phyloP scores from a whole-genome alignment of 2,329 filamentous ascomycete species.

The Stachybotrys echinatus region DNA sequence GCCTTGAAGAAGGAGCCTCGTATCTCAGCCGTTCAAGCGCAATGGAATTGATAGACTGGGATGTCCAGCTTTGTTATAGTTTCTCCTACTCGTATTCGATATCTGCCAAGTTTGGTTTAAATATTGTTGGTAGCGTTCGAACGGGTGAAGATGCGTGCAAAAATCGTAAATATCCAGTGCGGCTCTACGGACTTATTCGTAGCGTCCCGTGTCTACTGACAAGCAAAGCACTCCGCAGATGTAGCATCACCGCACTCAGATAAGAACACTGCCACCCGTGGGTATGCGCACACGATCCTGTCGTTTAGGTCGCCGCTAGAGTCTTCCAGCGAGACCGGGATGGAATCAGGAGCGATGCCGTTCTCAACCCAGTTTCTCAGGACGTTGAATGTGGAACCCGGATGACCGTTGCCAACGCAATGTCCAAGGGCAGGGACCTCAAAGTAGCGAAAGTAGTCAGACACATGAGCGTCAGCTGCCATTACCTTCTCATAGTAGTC shows the following conservation, averaged over 20 bases:
- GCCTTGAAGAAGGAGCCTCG: no score
- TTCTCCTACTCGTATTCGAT: no score
- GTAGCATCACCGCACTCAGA: not conserved
- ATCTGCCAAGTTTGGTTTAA: no score
- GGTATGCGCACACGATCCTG: not conserved
- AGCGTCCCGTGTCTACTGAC: no score
- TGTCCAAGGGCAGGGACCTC: not conserved
- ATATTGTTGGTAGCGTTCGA: no score
- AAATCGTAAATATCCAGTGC: no score
- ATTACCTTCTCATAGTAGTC: constrained; percentile 1
- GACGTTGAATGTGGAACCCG: not conserved
- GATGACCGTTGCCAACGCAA: not conserved
- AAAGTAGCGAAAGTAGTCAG: constrained; percentile 2
- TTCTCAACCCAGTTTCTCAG: constrained; percentile 1
- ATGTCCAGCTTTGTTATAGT: no score
- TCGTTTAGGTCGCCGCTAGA: not conserved
- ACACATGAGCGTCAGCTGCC: not conserved
- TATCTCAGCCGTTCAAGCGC: no score
- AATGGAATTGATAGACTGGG: no score
- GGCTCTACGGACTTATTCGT: no score
- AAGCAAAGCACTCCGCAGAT: not conserved
- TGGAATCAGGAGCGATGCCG: not conserved
- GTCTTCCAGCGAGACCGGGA: not conserved
- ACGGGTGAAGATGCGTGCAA: no score
- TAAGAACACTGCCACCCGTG: not conserved